Base-by-base conservation (phyloP, 208 protist species). In the Balamuthia mandrillaris region DNA sequence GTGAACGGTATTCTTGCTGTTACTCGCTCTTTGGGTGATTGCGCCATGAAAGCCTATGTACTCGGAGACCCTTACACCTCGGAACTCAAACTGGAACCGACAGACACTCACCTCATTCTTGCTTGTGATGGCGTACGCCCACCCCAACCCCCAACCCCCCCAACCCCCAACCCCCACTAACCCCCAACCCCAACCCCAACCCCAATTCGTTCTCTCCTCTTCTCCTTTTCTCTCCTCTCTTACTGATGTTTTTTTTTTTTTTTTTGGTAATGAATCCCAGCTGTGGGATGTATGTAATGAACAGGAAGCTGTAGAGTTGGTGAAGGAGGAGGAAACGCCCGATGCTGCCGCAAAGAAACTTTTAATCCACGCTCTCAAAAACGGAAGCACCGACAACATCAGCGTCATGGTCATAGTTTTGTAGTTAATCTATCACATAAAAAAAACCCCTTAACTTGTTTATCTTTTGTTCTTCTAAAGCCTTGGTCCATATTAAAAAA, bases 1-100 rank as follows among this genome's bases (percentile, higher is more conserved):
- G 75, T 82, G 29, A 82, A 82, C 31, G 75, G 75, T 70, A 82
- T 82, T 82, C 75, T 82, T 12, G 75, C 75, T 27, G 75, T 82
- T 5, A 82, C 75, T 10, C 47, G 75, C 24, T 82, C 75, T 2
- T 51, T 82, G 21, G 75, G 75, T 27, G 75, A 82, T 65, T 65
- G 54, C 52, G 54, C 75, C 75, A 82, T 82, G 75, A 82, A 82
- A 27, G 75, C 56, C 75, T 82, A 82, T 51, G 75, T 82, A 5
- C 35, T 33, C 27, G 75, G 52, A 27, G 52, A 56, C 14, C 75
- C 75, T 27, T 82, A 82, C 31, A 82, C 75, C 24, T 7, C 41
- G 47, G 75, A 82, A n/a, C 14, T 82, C 27, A 60, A 66, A 51
- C 54, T 82, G 31, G 52, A 74, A 2, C 27, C 47, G 3, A 16